phyloP scores from a whole-genome alignment of 2,329 filamentous ascomycete genomes.

The Phaeosphaeria sp. region DNA sequence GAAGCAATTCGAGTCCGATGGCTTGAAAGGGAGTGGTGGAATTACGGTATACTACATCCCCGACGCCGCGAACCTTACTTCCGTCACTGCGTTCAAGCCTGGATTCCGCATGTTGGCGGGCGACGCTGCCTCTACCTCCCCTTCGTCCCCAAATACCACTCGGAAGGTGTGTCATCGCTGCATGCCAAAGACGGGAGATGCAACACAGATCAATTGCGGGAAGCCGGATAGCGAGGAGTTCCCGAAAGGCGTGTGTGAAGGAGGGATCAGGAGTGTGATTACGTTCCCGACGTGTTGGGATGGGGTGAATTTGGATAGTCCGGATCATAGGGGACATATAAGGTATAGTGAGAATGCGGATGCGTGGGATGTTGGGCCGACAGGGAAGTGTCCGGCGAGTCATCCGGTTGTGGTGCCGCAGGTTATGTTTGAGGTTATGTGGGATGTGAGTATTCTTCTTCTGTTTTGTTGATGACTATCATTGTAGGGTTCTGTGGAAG shows the following conservation, averaged over 20 bases:
- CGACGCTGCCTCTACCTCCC: conserved; percentile 37
- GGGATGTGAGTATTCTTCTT: conserved; percentile 24
- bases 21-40: conserved; percentile 28
- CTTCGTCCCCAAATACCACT: background rate
- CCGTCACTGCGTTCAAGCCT: conserved; percentile 69
- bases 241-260: conserved; percentile 53
- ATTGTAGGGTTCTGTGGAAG: background rate
- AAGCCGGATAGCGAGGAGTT: conserved; percentile 25
- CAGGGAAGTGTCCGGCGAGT: conserved; percentile 30
- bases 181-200: conserved; percentile 28
- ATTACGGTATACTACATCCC: conserved; percentile 40
- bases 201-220: conserved; percentile 30
- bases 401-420: conserved; percentile 38
- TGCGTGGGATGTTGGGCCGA: conserved; percentile 33
- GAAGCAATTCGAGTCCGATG: conserved; percentile 22
- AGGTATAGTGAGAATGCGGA: conserved; percentile 51
- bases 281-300: conserved; percentile 80
- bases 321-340: conserved; percentile 69
- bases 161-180: conserved; percentile 36
- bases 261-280: conserved; percentile 68
- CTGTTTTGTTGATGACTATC: background rate
- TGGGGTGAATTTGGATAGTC: conserved; percentile 63
- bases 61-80: conserved; percentile 11
- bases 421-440: conserved; percentile 42
- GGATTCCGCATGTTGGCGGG: conserved; percentile 57